Percentiles rank a stretch among this genome's conserved stretches.
phyloP scores from a whole-genome alignment of 1,284 basidiomycete genomes.

The Meira nashicola region DNA sequence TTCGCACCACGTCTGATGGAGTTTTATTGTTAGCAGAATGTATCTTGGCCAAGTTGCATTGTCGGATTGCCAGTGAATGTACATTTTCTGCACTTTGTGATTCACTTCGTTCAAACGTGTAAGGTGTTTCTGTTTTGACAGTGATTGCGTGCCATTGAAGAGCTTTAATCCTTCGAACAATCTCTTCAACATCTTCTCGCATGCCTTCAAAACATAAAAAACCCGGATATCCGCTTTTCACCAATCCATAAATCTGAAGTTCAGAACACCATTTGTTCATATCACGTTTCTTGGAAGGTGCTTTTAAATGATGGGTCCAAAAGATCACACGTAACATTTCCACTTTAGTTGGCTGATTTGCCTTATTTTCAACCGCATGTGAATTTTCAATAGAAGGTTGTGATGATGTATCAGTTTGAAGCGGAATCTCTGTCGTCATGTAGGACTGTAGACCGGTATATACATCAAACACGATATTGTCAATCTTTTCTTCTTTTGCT shows the following conservation, averaged over 20 bases:
- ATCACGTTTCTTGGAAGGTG: constrained; percentile 33
- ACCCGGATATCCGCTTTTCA: constrained; percentile 29
- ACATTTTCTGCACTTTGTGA: constrained; percentile 21
- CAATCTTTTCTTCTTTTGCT: background rate
- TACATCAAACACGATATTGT: constrained; percentile 7
- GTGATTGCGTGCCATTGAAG: constrained; percentile 36
- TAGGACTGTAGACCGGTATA: constrained; percentile 6
- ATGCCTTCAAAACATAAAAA: constrained; percentile 39
- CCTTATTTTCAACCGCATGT: background rate
- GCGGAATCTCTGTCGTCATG: background rate
- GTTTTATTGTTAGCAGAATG: background rate
- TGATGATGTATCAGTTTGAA: background rate
- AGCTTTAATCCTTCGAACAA: constrained; percentile 28
- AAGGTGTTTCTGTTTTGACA: constrained; percentile 19
- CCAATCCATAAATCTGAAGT: constrained; percentile 28
- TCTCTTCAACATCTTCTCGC: constrained; percentile 24
- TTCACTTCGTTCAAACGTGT: constrained; percentile 13
- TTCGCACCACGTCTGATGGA: constrained; percentile 11
- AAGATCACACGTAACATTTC: constrained; percentile 8
- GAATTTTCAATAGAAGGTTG: background rate
- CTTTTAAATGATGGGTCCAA: constrained; percentile 25
- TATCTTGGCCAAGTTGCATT: constrained; percentile 11
- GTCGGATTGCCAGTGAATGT: constrained; percentile 15
- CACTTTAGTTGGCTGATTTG: background rate
- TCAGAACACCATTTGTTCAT: constrained; percentile 33